A percentile compares a stretch with the other conserved stretches of the same genome.
phyloP scores from a whole-genome alignment of 306 rosid species.

The Quercus gilva region DNA sequence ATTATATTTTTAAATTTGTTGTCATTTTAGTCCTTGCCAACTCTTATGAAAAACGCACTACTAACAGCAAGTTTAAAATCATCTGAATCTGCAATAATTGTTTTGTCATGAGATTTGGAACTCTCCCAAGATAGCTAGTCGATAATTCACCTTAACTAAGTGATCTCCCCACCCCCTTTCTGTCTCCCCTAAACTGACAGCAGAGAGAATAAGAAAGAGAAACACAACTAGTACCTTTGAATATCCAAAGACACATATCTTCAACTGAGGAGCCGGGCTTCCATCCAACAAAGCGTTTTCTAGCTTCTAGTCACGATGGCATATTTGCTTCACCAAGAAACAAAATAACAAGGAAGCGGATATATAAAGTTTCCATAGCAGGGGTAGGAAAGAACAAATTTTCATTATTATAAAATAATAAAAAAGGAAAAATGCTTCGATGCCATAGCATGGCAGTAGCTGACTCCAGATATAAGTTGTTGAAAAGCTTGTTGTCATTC shows the following conservation, averaged over 20 bases:
- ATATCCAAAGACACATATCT: constrained; percentile 96
- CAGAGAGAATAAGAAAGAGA: constrained; percentile 2
- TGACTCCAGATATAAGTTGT: constrained; percentile 95
- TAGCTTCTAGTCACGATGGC: constrained; percentile 92
- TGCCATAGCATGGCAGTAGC: constrained; percentile 93
- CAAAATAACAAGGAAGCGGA: constrained; percentile 1
- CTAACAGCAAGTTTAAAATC: background rate
- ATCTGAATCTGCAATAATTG: background rate
- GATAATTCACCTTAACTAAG: background rate
- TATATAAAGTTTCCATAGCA: background rate
- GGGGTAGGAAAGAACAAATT: background rate
- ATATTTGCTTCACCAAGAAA: constrained; percentile 74
- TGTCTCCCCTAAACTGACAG: background rate
- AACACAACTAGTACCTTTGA: constrained; percentile 59
- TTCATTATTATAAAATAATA: background rate
- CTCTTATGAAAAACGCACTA: too few relatives aligned
- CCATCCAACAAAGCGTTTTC: constrained; percentile 96
- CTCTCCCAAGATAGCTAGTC: background rate
- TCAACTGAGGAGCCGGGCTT: constrained; percentile 70
- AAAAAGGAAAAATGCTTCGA: constrained; percentile 7
- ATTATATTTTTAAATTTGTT: too few relatives aligned
- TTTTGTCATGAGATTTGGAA: background rate
- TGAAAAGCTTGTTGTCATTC: constrained; percentile 36
- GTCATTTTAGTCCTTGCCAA: too few relatives aligned
- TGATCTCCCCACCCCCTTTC: background rate